Evolutionary conservation across 2,329 filamentous ascomycete genomes (phyloP).

Genomic region (Monosporascus sp.): DNA sequence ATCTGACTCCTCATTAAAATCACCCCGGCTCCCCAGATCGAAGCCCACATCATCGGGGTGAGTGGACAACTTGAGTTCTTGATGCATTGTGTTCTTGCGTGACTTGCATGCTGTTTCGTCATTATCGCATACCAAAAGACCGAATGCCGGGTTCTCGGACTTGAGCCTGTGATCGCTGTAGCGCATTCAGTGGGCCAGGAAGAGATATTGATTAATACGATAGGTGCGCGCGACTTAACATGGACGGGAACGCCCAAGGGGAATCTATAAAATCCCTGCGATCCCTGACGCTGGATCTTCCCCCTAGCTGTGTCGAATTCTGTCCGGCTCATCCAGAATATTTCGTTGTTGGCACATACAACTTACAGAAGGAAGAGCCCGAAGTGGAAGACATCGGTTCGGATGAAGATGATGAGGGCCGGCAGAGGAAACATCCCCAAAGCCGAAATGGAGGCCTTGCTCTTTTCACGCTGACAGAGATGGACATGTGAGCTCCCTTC

Average conservation of each 20-base stretch:
- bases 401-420: conserved; percentile 18
- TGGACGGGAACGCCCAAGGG: conserved; percentile 11
- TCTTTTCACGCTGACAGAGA: conserved; percentile 52
- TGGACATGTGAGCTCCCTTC: conserved; percentile 48
- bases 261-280: conserved; percentile 35
- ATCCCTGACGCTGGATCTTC: conserved; percentile 56
- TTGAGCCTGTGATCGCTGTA: no score
- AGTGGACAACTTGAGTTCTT: no score
- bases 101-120: neutral
- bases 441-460: conserved; percentile 69
- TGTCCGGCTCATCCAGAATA: conserved; percentile 56
- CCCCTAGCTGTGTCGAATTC: conserved; percentile 75
- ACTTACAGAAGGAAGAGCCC: conserved; percentile 51
- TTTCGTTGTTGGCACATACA: conserved; percentile 82
- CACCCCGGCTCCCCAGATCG: no score
- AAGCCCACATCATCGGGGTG: no score
- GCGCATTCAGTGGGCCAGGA: no score
- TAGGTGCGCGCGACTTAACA: no score
- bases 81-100: neutral
- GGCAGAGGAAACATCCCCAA: conserved; percentile 40
- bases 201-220: neutral
- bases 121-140: neutral
- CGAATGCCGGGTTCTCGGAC: no score
- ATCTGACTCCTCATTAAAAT: neutral
- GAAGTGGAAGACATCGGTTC: conserved; percentile 12